These are phyloP conservation scores for Penicillium cosmopolitanum DNA, from an alignment of 495 filamentous ascomycete genomes.

Conservation along the genomic window DNA sequence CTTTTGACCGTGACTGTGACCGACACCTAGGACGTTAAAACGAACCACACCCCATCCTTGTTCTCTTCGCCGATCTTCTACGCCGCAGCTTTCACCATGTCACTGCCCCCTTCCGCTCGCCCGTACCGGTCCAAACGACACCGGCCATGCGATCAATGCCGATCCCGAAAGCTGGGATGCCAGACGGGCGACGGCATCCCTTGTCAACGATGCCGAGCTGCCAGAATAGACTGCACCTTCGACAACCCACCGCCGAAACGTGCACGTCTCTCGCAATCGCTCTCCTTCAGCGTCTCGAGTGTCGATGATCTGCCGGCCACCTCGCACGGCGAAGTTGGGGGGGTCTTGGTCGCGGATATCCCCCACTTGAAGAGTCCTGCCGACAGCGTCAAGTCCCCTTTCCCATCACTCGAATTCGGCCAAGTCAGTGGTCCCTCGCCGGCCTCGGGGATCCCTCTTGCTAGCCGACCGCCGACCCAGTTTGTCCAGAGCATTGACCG, in stretches of 20 bases:
- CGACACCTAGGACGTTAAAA: background rate
- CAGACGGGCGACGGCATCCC: constrained; percentile 31
- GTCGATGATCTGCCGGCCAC: constrained; percentile 11
- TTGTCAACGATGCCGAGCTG: constrained; percentile 37
- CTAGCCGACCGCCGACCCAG: constrained; percentile 27
- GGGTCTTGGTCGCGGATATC: constrained; percentile 9
- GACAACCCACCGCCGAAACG: constrained; percentile 35
- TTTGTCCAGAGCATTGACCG: constrained; percentile 41
- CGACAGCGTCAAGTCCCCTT: constrained; percentile 13
- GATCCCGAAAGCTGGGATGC: constrained; percentile 41
- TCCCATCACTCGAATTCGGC: constrained; percentile 22
- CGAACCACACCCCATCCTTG: background rate
- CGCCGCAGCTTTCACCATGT: constrained; percentile 7
- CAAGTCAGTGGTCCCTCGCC: constrained; percentile 22
- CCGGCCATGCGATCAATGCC: constrained; percentile 44
- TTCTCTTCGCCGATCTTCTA: constrained; percentile 18
- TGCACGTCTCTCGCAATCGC: constrained; percentile 17
- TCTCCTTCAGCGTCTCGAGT: constrained; percentile 12
- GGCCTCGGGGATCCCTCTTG: constrained; percentile 19
- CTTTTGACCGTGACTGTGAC: background rate
- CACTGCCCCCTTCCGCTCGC: constrained; percentile 26
- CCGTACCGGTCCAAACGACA: constrained; percentile 45
- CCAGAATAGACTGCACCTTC: constrained; percentile 34
- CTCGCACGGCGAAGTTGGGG: constrained; percentile 1
- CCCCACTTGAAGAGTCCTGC: constrained; percentile 11